Conservation (phyloP, 192 early-diverging fungal genomes). For the Backusella mclennaniae region DNA sequence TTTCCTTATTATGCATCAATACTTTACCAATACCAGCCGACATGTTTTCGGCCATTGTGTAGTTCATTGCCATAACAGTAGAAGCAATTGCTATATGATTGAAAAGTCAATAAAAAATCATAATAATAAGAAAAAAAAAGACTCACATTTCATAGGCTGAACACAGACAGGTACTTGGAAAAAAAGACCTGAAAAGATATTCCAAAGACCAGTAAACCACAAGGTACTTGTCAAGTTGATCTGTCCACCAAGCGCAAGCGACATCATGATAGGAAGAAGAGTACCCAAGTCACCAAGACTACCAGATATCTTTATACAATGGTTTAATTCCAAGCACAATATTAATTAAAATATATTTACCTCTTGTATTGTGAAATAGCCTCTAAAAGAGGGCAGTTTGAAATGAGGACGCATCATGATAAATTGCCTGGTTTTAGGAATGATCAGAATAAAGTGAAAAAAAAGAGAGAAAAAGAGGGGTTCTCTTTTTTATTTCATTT, state of each 20-base stretch:
- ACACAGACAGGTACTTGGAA: slow-evolving; percentile 87
- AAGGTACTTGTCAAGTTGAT: slow-evolving; percentile 75
- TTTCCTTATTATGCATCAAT: background rate
- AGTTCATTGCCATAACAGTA: slow-evolving; percentile 68
- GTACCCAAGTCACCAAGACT: slow-evolving; percentile 35
- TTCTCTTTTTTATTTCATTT: too few species aligned
- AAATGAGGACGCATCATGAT: background rate
- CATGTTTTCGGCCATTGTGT: slow-evolving; percentile 67
- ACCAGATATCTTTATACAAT: slow-evolving; percentile 18
- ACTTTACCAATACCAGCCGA: slow-evolving; percentile 55
- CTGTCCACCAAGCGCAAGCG: slow-evolving; percentile 69
- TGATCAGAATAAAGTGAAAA: too few species aligned
- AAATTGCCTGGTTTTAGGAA: too few species aligned
- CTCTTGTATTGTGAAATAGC: slow-evolving; percentile 17
- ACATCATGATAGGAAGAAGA: slow-evolving; percentile 78
- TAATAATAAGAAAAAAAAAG: background rate
- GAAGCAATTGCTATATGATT: slow-evolving; percentile 66
- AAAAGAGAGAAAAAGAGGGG: too few species aligned
- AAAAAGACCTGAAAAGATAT: slow-evolving; percentile 74
- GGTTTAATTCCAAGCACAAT: too few species aligned
- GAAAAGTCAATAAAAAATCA: background rate
- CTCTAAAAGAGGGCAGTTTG: background rate
- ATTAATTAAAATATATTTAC: background rate
- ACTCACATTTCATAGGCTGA: slow-evolving; percentile 86
- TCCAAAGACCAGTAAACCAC: slow-evolving; percentile 87